These are phyloP conservation scores for Begonia fuchsioides DNA, from an alignment of 306 rosid genomes.

Conservation along the genomic window DNA sequence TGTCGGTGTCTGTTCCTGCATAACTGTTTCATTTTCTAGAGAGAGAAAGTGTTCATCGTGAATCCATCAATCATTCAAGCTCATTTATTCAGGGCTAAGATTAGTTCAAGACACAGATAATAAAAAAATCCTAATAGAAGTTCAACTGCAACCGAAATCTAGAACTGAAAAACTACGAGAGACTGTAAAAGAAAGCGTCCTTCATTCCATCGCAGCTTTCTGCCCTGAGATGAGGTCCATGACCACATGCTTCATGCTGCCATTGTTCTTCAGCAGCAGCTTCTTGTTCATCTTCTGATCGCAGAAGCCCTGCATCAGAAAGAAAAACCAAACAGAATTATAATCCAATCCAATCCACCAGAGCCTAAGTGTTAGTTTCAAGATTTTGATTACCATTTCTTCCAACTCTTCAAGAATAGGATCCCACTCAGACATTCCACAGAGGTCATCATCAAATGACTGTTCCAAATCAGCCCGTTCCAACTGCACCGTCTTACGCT, in stretches of 20 bases:
- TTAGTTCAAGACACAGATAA: no score
- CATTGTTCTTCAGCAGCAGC: conserved; percentile 72
- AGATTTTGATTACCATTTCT: conserved; percentile 55
- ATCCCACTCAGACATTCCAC: conserved; percentile 69
- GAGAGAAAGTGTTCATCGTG: no score
- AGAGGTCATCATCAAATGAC: conserved; percentile 67
- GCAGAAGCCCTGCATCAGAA: conserved; percentile 52
- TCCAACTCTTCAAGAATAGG: conserved; percentile 69
- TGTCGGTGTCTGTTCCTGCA: no score
- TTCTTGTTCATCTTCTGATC: conserved; percentile 50
- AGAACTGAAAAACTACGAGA: no score
- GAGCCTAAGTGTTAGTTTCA: not conserved
- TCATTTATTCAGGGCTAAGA: no score
- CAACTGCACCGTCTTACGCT: conserved; percentile 80
- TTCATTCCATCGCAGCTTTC: conserved; percentile 10
- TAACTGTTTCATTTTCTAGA: no score
- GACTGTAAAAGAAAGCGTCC: no score
- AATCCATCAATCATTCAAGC: no score
- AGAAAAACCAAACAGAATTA: conserved; percentile 3
- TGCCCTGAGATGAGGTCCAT: conserved; percentile 67
- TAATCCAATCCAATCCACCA: not conserved
- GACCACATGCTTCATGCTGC: conserved; percentile 81
- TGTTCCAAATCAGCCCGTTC: conserved; percentile 50
- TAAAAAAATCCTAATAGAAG: no score
- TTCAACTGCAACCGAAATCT: no score